Evolutionary conservation across 2,329 filamentous ascomycete genomes (phyloP).

Genomic region (Pseudogymnoascus sp.): DNA sequence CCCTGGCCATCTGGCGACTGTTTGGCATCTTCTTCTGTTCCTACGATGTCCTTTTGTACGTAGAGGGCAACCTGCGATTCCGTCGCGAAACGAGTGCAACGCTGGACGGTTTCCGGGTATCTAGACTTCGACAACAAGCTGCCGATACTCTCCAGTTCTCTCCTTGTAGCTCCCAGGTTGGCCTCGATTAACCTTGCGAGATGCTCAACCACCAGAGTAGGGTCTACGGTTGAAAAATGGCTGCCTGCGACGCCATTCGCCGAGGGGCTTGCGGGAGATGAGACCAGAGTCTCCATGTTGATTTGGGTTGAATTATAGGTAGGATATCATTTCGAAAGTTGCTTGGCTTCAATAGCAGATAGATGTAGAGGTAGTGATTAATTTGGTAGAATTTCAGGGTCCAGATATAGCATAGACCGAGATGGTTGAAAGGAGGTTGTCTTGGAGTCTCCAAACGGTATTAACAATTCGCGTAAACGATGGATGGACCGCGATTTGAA

Average conservation of each 20-base stretch:
- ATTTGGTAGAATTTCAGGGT: constrained; percentile 5
- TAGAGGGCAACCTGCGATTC: constrained; percentile 86
- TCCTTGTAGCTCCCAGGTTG: constrained; percentile 64
- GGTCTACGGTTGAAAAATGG: constrained; percentile 53
- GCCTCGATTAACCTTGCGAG: constrained; percentile 63
- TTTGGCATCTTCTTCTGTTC: constrained; percentile 24
- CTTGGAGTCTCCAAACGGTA: constrained; percentile 4
- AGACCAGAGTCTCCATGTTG: constrained; percentile 29
- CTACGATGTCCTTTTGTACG: constrained; percentile 70
- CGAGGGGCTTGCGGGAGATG: constrained; percentile 23
- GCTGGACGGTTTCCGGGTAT: constrained; percentile 71
- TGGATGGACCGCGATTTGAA: constrained; percentile 11
- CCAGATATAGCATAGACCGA: background rate
- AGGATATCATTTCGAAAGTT: background rate
- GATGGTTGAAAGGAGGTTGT: constrained; percentile 6
- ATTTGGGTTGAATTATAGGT: constrained; percentile 3
- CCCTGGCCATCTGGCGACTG: constrained; percentile 30
- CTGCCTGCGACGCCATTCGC: constrained; percentile 24
- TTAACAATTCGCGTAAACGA: constrained; percentile 10
- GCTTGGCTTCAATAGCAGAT: background rate
- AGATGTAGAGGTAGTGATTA: background rate
- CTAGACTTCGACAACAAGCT: constrained; percentile 71
- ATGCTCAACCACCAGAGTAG: constrained; percentile 63
- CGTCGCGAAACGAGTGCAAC: constrained; percentile 81
- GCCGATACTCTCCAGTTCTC: constrained; percentile 71